These are phyloP conservation scores for Capsicum chinense DNA, from an alignment of 257 asterid genomes.

Conservation along the genomic window DNA sequence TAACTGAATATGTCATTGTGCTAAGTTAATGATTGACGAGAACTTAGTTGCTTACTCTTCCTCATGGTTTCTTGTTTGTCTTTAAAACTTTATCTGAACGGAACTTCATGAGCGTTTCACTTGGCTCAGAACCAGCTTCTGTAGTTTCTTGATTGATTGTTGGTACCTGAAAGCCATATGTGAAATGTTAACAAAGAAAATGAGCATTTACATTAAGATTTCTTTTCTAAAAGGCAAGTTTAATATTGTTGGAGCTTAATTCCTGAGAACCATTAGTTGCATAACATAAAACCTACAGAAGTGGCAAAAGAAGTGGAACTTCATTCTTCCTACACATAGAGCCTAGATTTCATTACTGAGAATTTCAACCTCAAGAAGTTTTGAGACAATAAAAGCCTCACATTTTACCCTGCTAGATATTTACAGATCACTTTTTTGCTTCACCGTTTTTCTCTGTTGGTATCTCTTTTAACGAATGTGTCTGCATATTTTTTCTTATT, in stretches of 20 bases:
- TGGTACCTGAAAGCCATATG: constrained; percentile 46
- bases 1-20: background rate
- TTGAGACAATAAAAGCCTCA: background rate
- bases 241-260: too few relatives aligned
- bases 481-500: background rate
- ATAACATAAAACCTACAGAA: background rate
- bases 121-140: constrained; percentile 47
- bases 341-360: background rate
- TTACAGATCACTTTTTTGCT: background rate
- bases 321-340: background rate
- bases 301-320: background rate
- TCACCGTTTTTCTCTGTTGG: background rate
- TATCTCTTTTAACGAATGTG: background rate
- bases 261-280: background rate
- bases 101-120: constrained; percentile 49
- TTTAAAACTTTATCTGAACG: constrained; percentile 52
- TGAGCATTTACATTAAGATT: background rate
- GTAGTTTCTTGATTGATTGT: constrained; percentile 66
- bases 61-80: constrained; percentile 49
- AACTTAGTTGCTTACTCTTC: constrained; percentile 39
- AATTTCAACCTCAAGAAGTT: background rate
- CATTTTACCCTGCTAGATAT: background rate
- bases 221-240: too few relatives aligned
- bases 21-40: background rate
- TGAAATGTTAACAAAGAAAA: background rate